These are phyloP conservation scores for Chalciporus sp. DNA, from an alignment of 1,284 basidiomycete species.

Conservation along the genomic window DNA sequence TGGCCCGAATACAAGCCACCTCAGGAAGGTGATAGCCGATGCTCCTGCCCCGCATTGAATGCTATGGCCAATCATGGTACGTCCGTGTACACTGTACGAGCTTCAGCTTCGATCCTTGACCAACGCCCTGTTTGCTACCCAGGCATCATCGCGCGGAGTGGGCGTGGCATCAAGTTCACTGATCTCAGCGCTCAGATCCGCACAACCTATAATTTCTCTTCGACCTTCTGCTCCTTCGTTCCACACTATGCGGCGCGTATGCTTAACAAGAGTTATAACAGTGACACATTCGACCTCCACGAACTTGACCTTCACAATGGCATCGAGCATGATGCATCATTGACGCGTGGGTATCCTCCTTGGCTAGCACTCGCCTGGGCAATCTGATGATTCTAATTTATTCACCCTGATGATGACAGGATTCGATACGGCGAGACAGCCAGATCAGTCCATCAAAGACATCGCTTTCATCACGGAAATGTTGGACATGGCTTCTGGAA, in stretches of 20 bases:
- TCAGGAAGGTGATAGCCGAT: constrained; percentile 62
- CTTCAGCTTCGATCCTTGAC: not conserved
- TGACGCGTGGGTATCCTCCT: constrained; percentile 52
- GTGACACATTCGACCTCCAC: constrained; percentile 60
- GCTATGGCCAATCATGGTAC: constrained; percentile 74
- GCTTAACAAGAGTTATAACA: constrained; percentile 55
- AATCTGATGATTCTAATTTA: not conserved
- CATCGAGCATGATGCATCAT: constrained; percentile 77
- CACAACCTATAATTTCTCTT: constrained; percentile 67
- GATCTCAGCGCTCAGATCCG: constrained; percentile 49
- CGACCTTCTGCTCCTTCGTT: constrained; percentile 63
- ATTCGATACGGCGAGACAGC: constrained; percentile 50
- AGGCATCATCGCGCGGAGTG: constrained; percentile 72
- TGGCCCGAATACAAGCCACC: constrained; percentile 71
- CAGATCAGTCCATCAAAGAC: constrained; percentile 55
- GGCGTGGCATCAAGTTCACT: constrained; percentile 65
- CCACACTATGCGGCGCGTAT: constrained; percentile 58
- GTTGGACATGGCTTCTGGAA: constrained; percentile 58
- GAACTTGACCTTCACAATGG: constrained; percentile 74
- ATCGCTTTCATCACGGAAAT: constrained; percentile 55
- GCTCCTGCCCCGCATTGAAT: constrained; percentile 70
- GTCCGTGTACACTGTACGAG: constrained; percentile 20
- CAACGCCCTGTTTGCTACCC: not conserved
- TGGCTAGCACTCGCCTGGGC: not conserved
- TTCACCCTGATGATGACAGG: constrained; percentile 41